Percentiles rank a stretch among this genome's conserved stretches.
phyloP scores from a whole-genome alignment of 129 eudicot genomes.

The Artemisia argyi region DNA sequence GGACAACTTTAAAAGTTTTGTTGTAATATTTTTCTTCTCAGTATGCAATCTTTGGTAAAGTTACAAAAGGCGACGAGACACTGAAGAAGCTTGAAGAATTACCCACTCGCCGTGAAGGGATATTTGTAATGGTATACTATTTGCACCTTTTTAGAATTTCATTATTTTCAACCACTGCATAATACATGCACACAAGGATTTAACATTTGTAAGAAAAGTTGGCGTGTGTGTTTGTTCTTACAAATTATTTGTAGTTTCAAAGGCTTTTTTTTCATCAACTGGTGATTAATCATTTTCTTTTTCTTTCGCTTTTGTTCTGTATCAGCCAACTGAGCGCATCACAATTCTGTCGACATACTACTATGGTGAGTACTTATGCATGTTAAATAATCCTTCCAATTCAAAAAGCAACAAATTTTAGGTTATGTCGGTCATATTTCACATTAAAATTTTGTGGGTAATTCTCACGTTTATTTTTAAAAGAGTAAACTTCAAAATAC shows the following conservation, averaged over 20 bases:
- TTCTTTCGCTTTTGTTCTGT: conserved; percentile 3
- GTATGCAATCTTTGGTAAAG: conserved; percentile 97
- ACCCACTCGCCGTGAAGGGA: conserved; percentile 97
- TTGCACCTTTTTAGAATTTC: conserved; percentile 16
- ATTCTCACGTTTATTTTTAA: conserved; percentile 4
- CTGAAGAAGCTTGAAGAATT: conserved; percentile 90
- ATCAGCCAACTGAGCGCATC: conserved; percentile 91
- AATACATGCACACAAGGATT: conserved; percentile 14
- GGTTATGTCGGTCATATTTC: background rate
- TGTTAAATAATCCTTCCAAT: background rate
- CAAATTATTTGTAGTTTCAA: background rate
- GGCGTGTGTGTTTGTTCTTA: background rate
- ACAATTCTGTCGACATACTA: conserved; percentile 85
- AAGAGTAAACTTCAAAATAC: no score
- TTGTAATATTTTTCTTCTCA: conserved; percentile 29
- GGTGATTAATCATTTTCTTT: conserved; percentile 3
- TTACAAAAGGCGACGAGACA: conserved; percentile 97
- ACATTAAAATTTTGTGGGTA: background rate
- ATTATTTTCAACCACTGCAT: background rate
- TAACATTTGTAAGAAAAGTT: background rate
- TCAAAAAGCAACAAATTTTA: conserved; percentile 3
- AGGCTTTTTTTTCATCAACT: conserved; percentile 1
- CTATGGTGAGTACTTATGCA: conserved; percentile 65
- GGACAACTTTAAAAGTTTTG: conserved; percentile 3
- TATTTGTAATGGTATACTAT: conserved; percentile 87